Evolutionary conservation across 768 basidiomycete genomes (phyloP), one percentile per base, ranked within the genome.

Genomic region (Tricholoma hemisulphureum): DNA sequence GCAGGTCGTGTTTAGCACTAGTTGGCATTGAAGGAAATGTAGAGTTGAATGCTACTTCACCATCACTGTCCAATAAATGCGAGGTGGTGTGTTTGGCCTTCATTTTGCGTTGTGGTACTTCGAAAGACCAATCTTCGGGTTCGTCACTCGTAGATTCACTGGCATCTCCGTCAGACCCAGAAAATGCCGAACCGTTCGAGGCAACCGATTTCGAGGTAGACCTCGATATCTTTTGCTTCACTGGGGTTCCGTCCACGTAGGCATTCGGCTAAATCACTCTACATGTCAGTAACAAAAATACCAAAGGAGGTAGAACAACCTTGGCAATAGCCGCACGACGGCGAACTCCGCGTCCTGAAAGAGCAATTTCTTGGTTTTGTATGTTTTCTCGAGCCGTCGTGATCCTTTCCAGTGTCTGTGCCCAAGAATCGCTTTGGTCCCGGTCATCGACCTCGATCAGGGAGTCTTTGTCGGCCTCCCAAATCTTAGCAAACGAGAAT

Each of bases 401-500:
- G 55, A 80, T 80, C 55, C 78, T 80, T 57, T 83, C 75, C 45
- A 95, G 71, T 9, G 91, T 84, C 53, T 83, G 80, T 10, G 87
- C 82, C 94, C 93, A 95, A n/a, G 92, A 91, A 69, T 93, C 88
- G 28, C 75, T 79, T 55, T 86, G 79, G 46, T 84, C 85, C 3
- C 77, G 77, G 46, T 89, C 89, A 31, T 74, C 78, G 20, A 92
- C 67, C 14, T 91, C 89, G 67, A 88, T 89, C 49, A 91, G 71
- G 2, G 75, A 65, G 54, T 88, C 88, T 66, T 89, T 88, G 58
- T 89, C 85, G 21, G 89, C 85, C 1, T 88, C 84, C 95, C 95
- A 98, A 41, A 98, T 82, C 69, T 95, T 95, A 10, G 95, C 94
- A 65, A 95, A 96, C 6, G 83, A 83, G 69, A 98, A 97, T 8